phyloP scores from a whole-genome alignment of 2,329 filamentous ascomycete species.

The Penicillium sp. region DNA sequence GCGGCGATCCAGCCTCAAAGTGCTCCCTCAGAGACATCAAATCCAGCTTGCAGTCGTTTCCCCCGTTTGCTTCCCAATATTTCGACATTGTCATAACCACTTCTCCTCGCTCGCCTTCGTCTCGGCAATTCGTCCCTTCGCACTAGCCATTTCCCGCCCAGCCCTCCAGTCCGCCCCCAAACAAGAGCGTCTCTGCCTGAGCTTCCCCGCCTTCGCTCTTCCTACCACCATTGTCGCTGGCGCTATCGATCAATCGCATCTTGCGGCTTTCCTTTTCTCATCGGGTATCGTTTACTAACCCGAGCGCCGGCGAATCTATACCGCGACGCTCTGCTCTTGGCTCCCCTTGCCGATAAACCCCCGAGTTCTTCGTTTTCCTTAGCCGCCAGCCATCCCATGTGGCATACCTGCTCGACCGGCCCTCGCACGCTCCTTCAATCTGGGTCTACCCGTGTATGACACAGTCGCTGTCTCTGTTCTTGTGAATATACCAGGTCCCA shows the following conservation, averaged over 20 bases:
- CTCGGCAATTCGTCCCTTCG: neutral
- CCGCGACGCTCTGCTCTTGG: neutral
- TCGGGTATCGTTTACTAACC: neutral
- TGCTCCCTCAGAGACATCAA: neutral
- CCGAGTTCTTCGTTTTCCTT: conserved; percentile 11
- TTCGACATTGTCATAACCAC: neutral
- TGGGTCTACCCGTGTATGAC: conserved; percentile 14
- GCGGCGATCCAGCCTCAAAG: conserved; percentile 19
- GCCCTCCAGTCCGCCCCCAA: conserved; percentile 3
- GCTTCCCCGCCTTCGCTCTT: conserved; percentile 22
- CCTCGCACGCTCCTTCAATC: conserved; percentile 2
- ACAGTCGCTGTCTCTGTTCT: neutral
- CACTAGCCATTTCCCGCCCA: conserved; percentile 5
- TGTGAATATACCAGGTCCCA: neutral
- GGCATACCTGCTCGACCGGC: conserved; percentile 20
- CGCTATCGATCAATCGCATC: conserved; percentile 15
- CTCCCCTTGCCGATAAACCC: neutral
- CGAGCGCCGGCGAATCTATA: neutral
- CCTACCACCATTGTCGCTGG: conserved; percentile 13
- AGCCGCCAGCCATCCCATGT: conserved; percentile 28
- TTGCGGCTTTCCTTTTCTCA: neutral
- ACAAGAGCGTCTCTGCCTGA: conserved; percentile 15
- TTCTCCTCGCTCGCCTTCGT: conserved; percentile 2
- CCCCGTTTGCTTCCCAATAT: neutral
- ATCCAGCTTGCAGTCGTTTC: neutral